These are phyloP conservation scores for Geotrichum histeridarum DNA, from an alignment of 1,139 yeast genomes.

Conservation along the genomic window DNA sequence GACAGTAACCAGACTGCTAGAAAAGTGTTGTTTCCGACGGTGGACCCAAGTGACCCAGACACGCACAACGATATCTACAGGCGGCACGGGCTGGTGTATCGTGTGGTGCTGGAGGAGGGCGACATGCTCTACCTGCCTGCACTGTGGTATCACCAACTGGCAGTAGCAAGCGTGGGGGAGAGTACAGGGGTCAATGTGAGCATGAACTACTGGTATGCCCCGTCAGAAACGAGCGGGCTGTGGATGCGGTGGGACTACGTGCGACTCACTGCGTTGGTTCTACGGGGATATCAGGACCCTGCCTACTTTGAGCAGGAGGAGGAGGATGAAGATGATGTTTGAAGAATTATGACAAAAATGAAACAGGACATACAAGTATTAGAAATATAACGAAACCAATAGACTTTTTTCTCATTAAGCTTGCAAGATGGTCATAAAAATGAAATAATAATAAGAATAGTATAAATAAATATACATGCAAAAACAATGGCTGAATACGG, in stretches of 20 bases:
- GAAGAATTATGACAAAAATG: not conserved
- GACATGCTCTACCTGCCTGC: slow-evolving; percentile 41
- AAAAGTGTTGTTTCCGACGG: slow-evolving; percentile 34
- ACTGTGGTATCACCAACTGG: slow-evolving; percentile 41
- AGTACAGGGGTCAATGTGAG: slow-evolving; percentile 31
- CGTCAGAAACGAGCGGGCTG: slow-evolving; percentile 25
- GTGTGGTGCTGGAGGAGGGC: slow-evolving; percentile 36
- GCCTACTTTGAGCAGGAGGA: slow-evolving; percentile 26
- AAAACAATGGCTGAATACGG: not conserved
- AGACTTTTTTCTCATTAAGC: not conserved
- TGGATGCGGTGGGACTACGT: slow-evolving; percentile 37
- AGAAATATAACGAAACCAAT: too few species aligned
- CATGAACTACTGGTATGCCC: slow-evolving; percentile 40
- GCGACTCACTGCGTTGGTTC: slow-evolving; percentile 27
- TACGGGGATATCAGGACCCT: slow-evolving; percentile 31
- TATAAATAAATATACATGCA: not conserved
- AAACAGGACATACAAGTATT: too few species aligned
- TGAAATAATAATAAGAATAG: not conserved
- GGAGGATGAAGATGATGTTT: slow-evolving; percentile 1
- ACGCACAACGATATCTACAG: slow-evolving; percentile 23
- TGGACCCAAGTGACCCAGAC: slow-evolving; percentile 30
- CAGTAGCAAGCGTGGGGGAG: slow-evolving; percentile 25
- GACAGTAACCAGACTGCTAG: not conserved
- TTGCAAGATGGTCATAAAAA: too few species aligned
- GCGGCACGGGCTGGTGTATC: slow-evolving; percentile 27